Conservation (phyloP, 1,139 yeast species). For the Saccharomycopsis phalli region DNA sequence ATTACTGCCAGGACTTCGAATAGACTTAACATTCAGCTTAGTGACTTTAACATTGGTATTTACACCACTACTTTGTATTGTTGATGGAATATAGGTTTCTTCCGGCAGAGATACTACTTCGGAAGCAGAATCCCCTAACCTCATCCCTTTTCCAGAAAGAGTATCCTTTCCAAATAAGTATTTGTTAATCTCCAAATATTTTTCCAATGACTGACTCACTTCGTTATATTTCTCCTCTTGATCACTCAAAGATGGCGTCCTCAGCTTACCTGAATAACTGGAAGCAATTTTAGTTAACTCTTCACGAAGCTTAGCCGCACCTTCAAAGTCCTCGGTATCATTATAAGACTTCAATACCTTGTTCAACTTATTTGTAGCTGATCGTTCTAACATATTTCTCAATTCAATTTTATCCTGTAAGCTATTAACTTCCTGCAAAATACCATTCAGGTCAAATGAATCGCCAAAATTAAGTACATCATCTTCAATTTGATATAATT, state of each 20-base stretch:
- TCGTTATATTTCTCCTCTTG: too few species aligned
- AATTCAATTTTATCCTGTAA: constrained; percentile 1
- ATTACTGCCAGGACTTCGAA: too few species aligned
- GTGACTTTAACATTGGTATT: too few species aligned
- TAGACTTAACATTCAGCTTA: too few species aligned
- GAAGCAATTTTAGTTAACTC: constrained; percentile 3
- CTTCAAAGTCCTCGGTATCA: background rate
- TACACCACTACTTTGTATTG: too few species aligned
- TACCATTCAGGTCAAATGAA: constrained; percentile 4
- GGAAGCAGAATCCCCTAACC: too few species aligned
- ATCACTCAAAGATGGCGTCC: too few species aligned
- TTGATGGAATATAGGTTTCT: too few species aligned
- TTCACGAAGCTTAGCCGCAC: constrained; percentile 6
- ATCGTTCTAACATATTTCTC: constrained; percentile 6
- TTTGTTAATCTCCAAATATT: background rate
- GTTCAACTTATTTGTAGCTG: constrained; percentile 7
- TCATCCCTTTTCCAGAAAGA: too few species aligned
- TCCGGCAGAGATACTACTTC: too few species aligned
- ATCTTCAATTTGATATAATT: constrained; percentile 16
- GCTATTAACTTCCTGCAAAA: background rate
- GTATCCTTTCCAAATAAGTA: background rate
- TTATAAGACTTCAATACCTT: constrained; percentile 1
- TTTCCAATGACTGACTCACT: too few species aligned
- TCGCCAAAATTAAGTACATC: constrained; percentile 17
- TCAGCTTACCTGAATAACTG: too few species aligned